Base-by-base conservation (phyloP, 2,329 filamentous ascomycete genomes). In the Cordyceps militaris region DNA sequence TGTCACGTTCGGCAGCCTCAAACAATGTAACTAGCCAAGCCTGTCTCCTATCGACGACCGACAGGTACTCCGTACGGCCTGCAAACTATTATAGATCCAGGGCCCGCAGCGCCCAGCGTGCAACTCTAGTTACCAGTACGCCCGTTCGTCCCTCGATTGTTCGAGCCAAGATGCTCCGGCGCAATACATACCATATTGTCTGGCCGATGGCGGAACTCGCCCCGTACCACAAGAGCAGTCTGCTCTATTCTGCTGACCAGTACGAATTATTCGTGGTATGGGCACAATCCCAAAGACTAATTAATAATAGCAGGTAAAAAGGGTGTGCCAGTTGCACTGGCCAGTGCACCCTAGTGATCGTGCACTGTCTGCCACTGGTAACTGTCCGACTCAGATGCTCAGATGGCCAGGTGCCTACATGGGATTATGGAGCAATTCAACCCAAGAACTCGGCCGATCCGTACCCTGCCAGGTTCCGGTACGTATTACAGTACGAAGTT, bases 391-490 rank as follows among this genome's bases (percentile, higher is more conserved):
- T 32, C 32, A 56, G 34, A 54, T 44, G 49, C 32, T 36, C 49
- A 54, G 50, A 56, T 56, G 40, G 43, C 53, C 44, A 40, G 38
- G 19, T 19, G 21, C 32, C 52, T 28, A 30, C 3, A 30, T 30
- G 9, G 32, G 23, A 48, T 26, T 48, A 56, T 56, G 53, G 53
- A 48, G 32, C 43, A 56, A 49, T 56, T 34, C 53, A 10, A 28
- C 34, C n/a, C 24, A 49, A 30, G 42, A 48, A 23, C 53, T 56
- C 44, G 53, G 53, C 53, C 53, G 34, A 49, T 56, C 49, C 53
- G n/a, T n/a, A n/a, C n/a, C n/a, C n/a, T n/a, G n/a, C n/a, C n/a
- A n/a, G n/a, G n/a, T n/a, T n/a, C n/a, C n/a, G n/a, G n/a, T n/a
- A n/a, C n/a, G n/a, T n/a, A n/a, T n/a, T n/a, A n/a, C n/a, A n/a